phyloP scores from a whole-genome alignment of 1,139 yeast species.

The Pichia sp. region DNA sequence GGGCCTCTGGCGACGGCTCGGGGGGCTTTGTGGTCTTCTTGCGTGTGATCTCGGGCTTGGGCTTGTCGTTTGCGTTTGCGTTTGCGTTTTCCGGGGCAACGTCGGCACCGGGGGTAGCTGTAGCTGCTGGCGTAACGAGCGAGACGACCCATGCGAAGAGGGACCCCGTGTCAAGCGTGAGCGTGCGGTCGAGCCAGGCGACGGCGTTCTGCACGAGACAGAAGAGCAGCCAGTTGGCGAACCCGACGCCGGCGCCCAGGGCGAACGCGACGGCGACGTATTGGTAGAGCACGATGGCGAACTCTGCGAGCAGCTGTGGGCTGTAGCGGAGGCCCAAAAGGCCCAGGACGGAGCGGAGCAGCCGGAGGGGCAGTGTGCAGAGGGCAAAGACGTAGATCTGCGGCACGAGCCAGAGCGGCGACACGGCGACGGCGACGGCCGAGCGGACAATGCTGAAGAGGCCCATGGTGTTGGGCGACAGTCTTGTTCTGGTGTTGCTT shows the following conservation, averaged over 20 bases:
- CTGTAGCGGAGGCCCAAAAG: conserved; percentile 2
- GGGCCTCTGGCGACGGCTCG: too few species aligned
- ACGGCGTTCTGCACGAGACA: not conserved
- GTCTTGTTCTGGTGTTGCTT: not conserved
- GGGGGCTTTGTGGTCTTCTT: too few species aligned
- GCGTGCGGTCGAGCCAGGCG: not conserved
- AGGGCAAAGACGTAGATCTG: conserved; percentile 6
- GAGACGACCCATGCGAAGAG: not conserved
- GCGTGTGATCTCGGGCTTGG: too few species aligned
- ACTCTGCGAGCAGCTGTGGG: conserved; percentile 8
- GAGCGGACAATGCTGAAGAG: not conserved
- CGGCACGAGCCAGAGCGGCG: conserved; percentile 6
- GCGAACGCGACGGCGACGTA: conserved; percentile 17
- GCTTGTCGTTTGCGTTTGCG: too few species aligned
- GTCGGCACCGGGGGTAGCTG: not conserved
- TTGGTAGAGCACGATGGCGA: conserved; percentile 18
- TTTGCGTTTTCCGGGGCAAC: too few species aligned
- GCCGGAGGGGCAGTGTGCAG: conserved; percentile 10
- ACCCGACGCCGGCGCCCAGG: conserved; percentile 19
- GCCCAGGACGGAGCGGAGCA: not conserved
- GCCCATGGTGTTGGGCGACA: not conserved
- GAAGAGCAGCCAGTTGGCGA: conserved; percentile 8
- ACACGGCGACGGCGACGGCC: not conserved
- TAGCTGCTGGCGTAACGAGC: not conserved
- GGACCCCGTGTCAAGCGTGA: not conserved